These are phyloP conservation scores for Mortierella alpina DNA, from an alignment of 192 early-diverging fungal species.

Conservation along the genomic window DNA sequence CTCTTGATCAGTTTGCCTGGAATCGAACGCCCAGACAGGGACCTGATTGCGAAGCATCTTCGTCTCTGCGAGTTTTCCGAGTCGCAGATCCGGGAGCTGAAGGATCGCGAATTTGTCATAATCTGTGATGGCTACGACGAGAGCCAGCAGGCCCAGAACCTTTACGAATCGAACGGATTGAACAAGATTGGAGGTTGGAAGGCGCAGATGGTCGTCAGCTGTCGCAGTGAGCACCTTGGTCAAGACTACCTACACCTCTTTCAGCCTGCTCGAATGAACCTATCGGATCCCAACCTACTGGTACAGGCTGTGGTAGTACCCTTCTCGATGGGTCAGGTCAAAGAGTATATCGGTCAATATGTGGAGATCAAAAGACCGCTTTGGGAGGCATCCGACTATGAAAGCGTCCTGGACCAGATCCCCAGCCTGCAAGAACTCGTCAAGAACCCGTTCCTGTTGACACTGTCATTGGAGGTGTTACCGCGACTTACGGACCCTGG, in stretches of 20 bases:
- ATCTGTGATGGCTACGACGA: slow-evolving; percentile 12
- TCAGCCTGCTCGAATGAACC: too few relatives aligned
- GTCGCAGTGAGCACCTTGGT: slow-evolving; percentile 8
- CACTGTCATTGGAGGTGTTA: not conserved
- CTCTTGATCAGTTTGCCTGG: slow-evolving; percentile 7
- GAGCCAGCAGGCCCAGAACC: slow-evolving; percentile 1
- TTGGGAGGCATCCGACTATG: not conserved
- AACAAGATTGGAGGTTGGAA: not conserved
- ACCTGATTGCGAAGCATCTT: slow-evolving; percentile 12
- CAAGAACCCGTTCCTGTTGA: slow-evolving; percentile 10
- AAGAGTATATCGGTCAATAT: slow-evolving; percentile 7
- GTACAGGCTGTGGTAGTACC: too few relatives aligned
- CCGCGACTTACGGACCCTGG: not conserved
- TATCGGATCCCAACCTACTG: too few relatives aligned
- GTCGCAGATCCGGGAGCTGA: not conserved
- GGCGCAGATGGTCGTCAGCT: slow-evolving; percentile 3
- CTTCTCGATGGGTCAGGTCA: slow-evolving; percentile 4
- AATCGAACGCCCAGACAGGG: slow-evolving; percentile 13
- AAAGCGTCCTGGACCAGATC: not conserved
- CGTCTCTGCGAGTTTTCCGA: not conserved
- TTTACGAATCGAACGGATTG: not conserved
- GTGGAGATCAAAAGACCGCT: not conserved
- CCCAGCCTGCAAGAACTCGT: slow-evolving; percentile 9
- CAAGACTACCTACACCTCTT: not conserved
- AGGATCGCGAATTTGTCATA: slow-evolving; percentile 5